These are phyloP conservation scores for Nakataea oryzae DNA, from an alignment of 2,329 filamentous ascomycete species.

Conservation along the genomic window DNA sequence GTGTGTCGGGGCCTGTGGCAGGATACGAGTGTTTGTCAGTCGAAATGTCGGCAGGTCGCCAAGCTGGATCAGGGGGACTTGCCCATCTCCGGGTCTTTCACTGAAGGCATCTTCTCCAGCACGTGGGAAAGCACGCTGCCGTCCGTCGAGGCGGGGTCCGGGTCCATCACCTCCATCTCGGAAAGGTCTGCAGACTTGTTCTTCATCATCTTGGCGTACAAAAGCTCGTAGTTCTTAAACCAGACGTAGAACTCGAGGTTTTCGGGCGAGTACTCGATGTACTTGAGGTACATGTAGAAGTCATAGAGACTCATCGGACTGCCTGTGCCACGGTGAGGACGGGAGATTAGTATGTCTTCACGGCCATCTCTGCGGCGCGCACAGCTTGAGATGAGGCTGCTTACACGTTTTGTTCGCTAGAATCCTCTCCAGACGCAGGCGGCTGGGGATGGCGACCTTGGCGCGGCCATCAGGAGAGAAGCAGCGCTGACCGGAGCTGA, in stretches of 20 bases:
- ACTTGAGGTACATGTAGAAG: constrained; percentile 40
- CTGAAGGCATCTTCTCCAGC: constrained; percentile 9
- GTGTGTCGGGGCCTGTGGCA: constrained; percentile 17
- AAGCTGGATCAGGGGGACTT: constrained; percentile 4
- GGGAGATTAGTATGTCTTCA: not conserved
- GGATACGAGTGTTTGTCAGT: not conserved
- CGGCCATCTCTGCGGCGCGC: not conserved
- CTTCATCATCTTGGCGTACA: constrained; percentile 13
- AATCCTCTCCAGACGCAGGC: constrained; percentile 32
- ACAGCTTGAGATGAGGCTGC: constrained; percentile 1
- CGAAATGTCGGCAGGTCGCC: not conserved
- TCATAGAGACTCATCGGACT: constrained; percentile 38
- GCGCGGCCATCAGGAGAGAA: constrained; percentile 24
- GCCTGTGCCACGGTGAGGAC: constrained; percentile 14
- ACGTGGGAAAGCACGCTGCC: constrained; percentile 4
- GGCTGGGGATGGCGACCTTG: constrained; percentile 24
- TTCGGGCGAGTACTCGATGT: constrained; percentile 36
- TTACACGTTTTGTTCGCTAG: constrained; percentile 35
- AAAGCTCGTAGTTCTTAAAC: constrained; percentile 32
- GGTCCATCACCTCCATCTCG: constrained; percentile 10
- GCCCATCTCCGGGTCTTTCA: constrained; percentile 23
- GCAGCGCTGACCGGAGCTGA: constrained; percentile 22
- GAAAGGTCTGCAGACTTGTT: not conserved
- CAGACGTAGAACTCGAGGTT: constrained; percentile 40
- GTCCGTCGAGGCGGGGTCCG: not conserved